These are phyloP conservation scores for Russula dissimulans DNA, from an alignment of 768 basidiomycete species.

Conservation along the genomic window DNA sequence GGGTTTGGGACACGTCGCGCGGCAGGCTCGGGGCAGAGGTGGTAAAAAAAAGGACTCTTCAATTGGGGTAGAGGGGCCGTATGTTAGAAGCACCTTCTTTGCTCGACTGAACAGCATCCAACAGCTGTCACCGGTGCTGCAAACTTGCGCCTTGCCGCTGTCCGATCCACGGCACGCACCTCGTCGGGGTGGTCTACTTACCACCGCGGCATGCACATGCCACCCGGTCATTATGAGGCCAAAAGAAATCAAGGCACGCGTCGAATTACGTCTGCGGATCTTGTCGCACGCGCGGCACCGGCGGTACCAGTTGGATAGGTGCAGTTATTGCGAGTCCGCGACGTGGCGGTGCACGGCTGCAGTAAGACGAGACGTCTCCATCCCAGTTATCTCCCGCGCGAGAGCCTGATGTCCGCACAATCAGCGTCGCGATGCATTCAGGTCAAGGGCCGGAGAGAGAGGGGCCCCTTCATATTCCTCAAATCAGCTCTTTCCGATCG, in stretches of 20 bases:
- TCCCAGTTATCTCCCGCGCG: background rate
- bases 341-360: background rate
- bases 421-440: background rate
- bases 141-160: background rate
- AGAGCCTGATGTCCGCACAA: constrained; percentile 8
- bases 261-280: background rate
- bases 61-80: background rate
- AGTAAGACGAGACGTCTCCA: background rate
- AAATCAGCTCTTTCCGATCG: background rate
- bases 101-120: background rate
- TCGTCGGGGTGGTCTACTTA: background rate
- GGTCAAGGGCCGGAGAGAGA: background rate
- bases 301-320: background rate
- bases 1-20: background rate
- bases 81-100: background rate
- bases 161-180: background rate
- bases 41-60: background rate
- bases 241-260: background rate
- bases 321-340: background rate
- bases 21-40: background rate
- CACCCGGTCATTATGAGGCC: background rate
- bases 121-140: background rate
- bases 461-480: background rate
- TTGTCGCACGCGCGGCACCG: background rate
- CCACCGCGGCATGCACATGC: background rate